Conservation (phyloP, 257 asterid species). For the Leptodermis oblonga region DNA sequence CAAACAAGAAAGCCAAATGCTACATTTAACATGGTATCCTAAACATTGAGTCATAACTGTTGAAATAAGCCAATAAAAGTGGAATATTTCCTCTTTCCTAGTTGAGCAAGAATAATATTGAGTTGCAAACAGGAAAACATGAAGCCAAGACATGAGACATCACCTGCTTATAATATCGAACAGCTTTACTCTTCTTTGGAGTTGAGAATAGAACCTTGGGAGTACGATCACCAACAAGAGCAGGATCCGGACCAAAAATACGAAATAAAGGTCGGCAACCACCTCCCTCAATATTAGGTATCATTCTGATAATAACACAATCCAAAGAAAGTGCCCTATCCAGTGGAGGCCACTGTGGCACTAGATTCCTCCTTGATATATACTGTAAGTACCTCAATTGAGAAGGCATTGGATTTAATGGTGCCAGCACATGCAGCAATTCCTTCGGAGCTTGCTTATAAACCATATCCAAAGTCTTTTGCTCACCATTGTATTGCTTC, state of each 20-base stretch:
- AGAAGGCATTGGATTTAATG: slow-evolving; percentile 88
- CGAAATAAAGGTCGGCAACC: slow-evolving; percentile 91
- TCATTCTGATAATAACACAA: slow-evolving; percentile 78
- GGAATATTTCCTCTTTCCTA: neutral
- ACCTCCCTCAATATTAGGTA: slow-evolving; percentile 86
- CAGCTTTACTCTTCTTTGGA: slow-evolving; percentile 61
- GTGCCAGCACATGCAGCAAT: slow-evolving; percentile 69
- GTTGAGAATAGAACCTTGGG: slow-evolving; percentile 79
- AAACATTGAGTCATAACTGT: neutral
- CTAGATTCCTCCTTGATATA: slow-evolving; percentile 82
- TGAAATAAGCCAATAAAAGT: neutral
- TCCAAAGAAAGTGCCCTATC: slow-evolving; percentile 86
- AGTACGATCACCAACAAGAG: slow-evolving; percentile 55
- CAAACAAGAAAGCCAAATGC: neutral
- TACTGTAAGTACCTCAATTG: slow-evolving; percentile 89
- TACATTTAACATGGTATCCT: neutral
- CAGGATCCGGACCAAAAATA: slow-evolving; percentile 77
- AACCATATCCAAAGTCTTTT: slow-evolving; percentile 86
- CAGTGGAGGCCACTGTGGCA: slow-evolving; percentile 86
- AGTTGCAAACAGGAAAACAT: neutral
- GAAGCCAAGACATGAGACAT: neutral
- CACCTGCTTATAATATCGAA: slow-evolving; percentile 88
- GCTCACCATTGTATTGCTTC: slow-evolving; percentile 80
- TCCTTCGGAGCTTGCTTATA: slow-evolving; percentile 93
- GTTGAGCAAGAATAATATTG: neutral